Evolutionary conservation across 2,329 filamentous ascomycete genomes (phyloP).

Genomic region (Chrysoporthe cubensis): DNA sequence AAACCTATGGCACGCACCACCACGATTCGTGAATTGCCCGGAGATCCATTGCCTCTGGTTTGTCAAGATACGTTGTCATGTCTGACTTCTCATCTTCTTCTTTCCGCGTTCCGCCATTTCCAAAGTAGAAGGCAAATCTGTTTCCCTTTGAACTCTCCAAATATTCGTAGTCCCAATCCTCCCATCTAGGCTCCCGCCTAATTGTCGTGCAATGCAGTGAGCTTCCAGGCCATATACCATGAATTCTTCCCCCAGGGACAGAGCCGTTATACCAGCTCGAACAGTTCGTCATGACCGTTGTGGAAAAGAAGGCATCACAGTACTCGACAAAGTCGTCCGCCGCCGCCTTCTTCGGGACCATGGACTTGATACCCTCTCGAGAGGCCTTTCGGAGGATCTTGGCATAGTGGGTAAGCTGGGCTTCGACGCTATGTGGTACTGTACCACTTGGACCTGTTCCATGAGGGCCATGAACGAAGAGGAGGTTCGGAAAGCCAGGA

Average conservation of each 20-base stretch:
- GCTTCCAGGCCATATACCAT: constrained; percentile 72
- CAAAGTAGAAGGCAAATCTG: constrained; percentile 65
- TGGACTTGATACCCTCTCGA: constrained; percentile 66
- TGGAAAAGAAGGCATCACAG: constrained; percentile 58
- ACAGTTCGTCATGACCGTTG: constrained; percentile 60
- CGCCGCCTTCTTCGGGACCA: constrained; percentile 60
- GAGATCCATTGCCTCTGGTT: constrained; percentile 61
- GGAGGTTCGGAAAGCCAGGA: constrained; percentile 69
- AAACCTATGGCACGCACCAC: constrained; percentile 53
- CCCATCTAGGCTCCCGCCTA: constrained; percentile 57
- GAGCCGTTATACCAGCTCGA: constrained; percentile 77
- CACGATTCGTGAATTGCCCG: constrained; percentile 69
- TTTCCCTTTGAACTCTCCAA: constrained; percentile 46
- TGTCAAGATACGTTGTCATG: constrained; percentile 65
- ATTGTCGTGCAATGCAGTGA: constrained; percentile 65
- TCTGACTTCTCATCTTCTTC: constrained; percentile 61
- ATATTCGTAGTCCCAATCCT: constrained; percentile 58
- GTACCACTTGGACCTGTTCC: constrained; percentile 65
- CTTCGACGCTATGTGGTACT: constrained; percentile 69
- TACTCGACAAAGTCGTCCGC: constrained; percentile 68
- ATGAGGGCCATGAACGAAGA: constrained; percentile 67
- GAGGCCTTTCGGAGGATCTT: constrained; percentile 70
- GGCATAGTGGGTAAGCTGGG: constrained; percentile 66
- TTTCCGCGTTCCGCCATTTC: constrained; percentile 67
- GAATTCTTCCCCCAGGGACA: constrained; percentile 63